phyloP scores from a whole-genome alignment of 2,329 filamentous ascomycete genomes.

The Elsinoe necatrix region DNA sequence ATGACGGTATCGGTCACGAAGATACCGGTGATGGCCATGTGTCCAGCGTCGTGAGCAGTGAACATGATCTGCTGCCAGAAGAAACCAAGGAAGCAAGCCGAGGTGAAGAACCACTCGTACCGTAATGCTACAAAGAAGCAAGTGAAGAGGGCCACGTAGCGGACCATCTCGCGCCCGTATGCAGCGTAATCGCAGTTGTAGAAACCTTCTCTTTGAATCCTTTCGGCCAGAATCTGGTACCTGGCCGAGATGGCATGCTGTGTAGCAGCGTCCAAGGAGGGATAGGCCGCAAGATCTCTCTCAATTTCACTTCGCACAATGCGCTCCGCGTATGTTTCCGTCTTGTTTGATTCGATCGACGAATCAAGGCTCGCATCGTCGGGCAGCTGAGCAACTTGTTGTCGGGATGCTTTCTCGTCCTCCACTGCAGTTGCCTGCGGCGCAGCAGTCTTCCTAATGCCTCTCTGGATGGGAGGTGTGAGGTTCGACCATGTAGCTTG shows the following conservation, averaged over 20 bases:
- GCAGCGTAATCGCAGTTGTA: conserved; percentile 52
- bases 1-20: conserved; percentile 53
- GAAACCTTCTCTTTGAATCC: conserved; percentile 46
- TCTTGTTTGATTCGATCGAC: not conserved
- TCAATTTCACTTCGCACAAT: conserved; percentile 29
- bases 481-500: conserved; percentile 49
- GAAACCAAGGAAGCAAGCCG: conserved; percentile 50
- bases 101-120: conserved; percentile 49
- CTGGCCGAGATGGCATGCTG: conserved; percentile 49
- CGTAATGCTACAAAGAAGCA: conserved; percentile 41
- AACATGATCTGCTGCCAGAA: conserved; percentile 66
- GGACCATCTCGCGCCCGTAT: conserved; percentile 52
- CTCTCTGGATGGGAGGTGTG: conserved; percentile 48
- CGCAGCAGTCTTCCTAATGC: not conserved
- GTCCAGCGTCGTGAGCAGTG: conserved; percentile 57
- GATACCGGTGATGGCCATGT: conserved; percentile 53
- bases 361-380: not conserved
- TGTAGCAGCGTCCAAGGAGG: conserved; percentile 46
- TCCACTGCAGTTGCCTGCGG: conserved; percentile 4
- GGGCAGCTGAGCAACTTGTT: conserved; percentile 9
- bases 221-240: conserved; percentile 50
- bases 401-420: conserved; percentile 1
- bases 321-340: not conserved
- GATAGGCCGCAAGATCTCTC: conserved; percentile 34
- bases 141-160: conserved; percentile 46